These are phyloP conservation scores for Cucurbitaria berberidis DNA, from an alignment of 2,329 filamentous ascomycete genomes.

Conservation along the genomic window DNA sequence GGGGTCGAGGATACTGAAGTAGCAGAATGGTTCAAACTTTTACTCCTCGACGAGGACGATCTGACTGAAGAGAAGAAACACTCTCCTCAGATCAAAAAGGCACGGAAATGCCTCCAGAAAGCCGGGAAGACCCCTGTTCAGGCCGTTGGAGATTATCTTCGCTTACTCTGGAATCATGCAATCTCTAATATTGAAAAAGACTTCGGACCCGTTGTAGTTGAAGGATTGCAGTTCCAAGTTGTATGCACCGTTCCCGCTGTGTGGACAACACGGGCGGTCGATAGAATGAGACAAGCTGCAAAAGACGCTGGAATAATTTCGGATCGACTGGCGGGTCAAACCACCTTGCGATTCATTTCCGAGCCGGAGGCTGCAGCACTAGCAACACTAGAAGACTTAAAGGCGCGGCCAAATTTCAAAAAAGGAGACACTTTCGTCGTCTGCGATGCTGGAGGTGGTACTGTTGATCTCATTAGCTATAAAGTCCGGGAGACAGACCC, in stretches of 20 bases:
- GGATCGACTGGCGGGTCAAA: background rate
- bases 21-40: slow-evolving; percentile 22
- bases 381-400: slow-evolving; percentile 28
- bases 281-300: slow-evolving; percentile 10
- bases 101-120: background rate
- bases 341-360: slow-evolving; percentile 24
- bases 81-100: slow-evolving; percentile 3
- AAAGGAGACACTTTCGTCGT: slow-evolving; percentile 24
- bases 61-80: background rate
- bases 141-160: slow-evolving; percentile 19
- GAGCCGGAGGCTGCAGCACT: slow-evolving; percentile 43
- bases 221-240: slow-evolving; percentile 1
- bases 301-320: slow-evolving; percentile 7
- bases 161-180: slow-evolving; percentile 18
- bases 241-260: slow-evolving; percentile 23
- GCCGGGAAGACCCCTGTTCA: slow-evolving; percentile 13
- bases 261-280: slow-evolving; percentile 10
- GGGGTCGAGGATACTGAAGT: background rate
- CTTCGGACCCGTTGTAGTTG: slow-evolving; percentile 1
- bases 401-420: slow-evolving; percentile 9
- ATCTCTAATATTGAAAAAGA: slow-evolving; percentile 11
- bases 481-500: slow-evolving; percentile 16
- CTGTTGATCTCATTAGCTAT: slow-evolving; percentile 33
- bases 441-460: slow-evolving; percentile 30
- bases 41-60: slow-evolving; percentile 3